A percentile compares a stretch with the other conserved stretches of the same genome.
Evolutionary conservation across 768 basidiomycete species (phyloP).

Genomic region (Podaxis sp.): DNA sequence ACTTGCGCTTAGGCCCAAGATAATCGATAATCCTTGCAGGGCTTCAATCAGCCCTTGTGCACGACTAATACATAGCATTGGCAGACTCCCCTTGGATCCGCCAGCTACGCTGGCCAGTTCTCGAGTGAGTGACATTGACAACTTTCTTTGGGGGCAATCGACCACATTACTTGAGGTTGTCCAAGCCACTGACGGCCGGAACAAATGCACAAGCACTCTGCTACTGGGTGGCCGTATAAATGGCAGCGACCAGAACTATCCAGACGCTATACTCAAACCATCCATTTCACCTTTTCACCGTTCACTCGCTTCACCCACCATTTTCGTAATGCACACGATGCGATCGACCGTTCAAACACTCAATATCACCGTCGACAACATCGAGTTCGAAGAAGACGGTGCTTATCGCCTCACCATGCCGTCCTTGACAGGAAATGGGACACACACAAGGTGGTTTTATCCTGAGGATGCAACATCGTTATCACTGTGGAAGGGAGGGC

Average conservation of each 20-base stretch:
- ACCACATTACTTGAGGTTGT: background rate
- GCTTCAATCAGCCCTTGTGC: no score
- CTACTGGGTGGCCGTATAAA: background rate
- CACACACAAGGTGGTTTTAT: constrained; percentile 7
- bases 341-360: background rate
- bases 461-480: background rate
- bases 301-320: background rate
- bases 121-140: no score
- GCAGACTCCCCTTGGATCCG: no score
- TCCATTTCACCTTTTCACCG: background rate
- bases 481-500: background rate
- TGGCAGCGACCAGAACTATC: background rate
- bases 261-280: background rate
- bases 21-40: no score
- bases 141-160: background rate
- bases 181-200: background rate
- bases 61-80: no score
- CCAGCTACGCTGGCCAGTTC: no score
- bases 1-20: no score
- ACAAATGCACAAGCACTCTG: background rate
- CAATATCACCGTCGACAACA: background rate
- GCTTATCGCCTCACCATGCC: background rate
- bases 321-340: background rate
- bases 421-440: constrained; percentile 5
- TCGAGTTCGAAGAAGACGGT: background rate